Conservation (phyloP, 345 rosid species). For the Leavenworthia alabamica region DNA sequence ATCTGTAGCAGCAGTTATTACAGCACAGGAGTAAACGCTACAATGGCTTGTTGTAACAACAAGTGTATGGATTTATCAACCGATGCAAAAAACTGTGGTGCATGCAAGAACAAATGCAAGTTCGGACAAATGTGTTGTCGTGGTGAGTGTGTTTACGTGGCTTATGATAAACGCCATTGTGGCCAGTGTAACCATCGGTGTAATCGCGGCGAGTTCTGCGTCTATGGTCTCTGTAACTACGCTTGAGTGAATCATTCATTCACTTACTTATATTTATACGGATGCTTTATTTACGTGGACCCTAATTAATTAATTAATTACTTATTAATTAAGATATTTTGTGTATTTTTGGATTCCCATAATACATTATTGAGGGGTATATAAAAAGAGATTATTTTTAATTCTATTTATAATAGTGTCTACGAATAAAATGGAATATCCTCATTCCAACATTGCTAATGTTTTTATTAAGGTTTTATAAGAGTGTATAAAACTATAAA, state of each 20-base stretch:
- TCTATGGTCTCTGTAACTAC: constrained; percentile 73
- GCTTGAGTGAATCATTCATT: constrained; percentile 35
- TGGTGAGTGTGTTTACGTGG: constrained; percentile 51
- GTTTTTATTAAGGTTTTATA: constrained; percentile 4
- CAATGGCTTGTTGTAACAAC: constrained; percentile 66
- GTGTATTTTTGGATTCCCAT: constrained; percentile 35
- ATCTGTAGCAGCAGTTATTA: constrained; percentile 30
- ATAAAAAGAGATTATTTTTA: constrained; percentile 21
- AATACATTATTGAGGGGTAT: constrained; percentile 34
- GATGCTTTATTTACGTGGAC: constrained; percentile 31
- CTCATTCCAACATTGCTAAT: no score
- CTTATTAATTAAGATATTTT: constrained; percentile 23
- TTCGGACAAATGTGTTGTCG: constrained; percentile 60
- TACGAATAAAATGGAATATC: constrained; percentile 20
- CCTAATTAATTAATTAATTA: no score
- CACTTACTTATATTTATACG: constrained; percentile 4
- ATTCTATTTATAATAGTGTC: constrained; percentile 1
- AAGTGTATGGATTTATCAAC: constrained; percentile 51
- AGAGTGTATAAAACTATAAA: constrained; percentile 14
- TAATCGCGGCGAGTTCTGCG: constrained; percentile 34
- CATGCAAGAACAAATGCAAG: constrained; percentile 61
- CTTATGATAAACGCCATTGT: constrained; percentile 68
- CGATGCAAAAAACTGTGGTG: constrained; percentile 62
- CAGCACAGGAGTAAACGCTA: constrained; percentile 27
- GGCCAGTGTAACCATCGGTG: constrained; percentile 66